Evolutionary conservation across 192 early-diverging fungal genomes (phyloP).

Genomic region (Linnemannia elongata): DNA sequence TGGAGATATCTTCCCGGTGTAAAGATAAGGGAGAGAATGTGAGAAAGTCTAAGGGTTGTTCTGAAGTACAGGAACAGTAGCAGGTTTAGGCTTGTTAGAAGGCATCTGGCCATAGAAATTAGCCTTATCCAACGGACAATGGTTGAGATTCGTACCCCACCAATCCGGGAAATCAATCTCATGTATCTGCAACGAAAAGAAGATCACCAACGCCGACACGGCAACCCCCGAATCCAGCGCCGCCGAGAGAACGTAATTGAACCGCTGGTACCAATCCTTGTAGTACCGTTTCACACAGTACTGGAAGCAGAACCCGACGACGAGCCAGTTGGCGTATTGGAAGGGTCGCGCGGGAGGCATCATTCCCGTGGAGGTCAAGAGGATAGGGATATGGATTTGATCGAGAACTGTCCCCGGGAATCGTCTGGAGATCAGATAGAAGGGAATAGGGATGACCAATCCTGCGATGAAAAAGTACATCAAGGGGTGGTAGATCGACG

Average conservation of each 20-base stretch:
- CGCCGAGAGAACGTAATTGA: slow-evolving; percentile 79
- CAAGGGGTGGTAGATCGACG: slow-evolving; percentile 55
- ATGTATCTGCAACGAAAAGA: slow-evolving; percentile 57
- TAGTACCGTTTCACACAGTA: slow-evolving; percentile 61
- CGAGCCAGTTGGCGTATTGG: slow-evolving; percentile 63
- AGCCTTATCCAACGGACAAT: slow-evolving; percentile 60
- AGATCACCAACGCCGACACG: slow-evolving; percentile 59
- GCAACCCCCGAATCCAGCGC: slow-evolving; percentile 73
- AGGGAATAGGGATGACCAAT: slow-evolving; percentile 47
- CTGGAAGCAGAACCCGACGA: slow-evolving; percentile 67
- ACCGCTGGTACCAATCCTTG: slow-evolving; percentile 66
- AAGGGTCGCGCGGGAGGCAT: slow-evolving; percentile 68
- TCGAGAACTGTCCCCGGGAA: slow-evolving; percentile 49
- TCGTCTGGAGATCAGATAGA: slow-evolving; percentile 52
- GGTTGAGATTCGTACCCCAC: slow-evolving; percentile 65
- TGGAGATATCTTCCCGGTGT: too few species aligned
- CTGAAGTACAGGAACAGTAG: neutral
- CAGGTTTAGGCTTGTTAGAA: slow-evolving; percentile 8
- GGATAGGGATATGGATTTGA: slow-evolving; percentile 68
- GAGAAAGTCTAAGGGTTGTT: neutral
- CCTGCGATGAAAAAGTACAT: slow-evolving; percentile 61
- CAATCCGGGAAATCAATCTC: slow-evolving; percentile 56
- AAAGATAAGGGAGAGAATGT: neutral
- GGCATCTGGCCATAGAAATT: slow-evolving; percentile 52
- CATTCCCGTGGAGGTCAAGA: slow-evolving; percentile 65